Percentiles rank a stretch among this genome's conserved stretches.
phyloP scores from a whole-genome alignment of 768 basidiomycete genomes.

The Jaapia argillacea region DNA sequence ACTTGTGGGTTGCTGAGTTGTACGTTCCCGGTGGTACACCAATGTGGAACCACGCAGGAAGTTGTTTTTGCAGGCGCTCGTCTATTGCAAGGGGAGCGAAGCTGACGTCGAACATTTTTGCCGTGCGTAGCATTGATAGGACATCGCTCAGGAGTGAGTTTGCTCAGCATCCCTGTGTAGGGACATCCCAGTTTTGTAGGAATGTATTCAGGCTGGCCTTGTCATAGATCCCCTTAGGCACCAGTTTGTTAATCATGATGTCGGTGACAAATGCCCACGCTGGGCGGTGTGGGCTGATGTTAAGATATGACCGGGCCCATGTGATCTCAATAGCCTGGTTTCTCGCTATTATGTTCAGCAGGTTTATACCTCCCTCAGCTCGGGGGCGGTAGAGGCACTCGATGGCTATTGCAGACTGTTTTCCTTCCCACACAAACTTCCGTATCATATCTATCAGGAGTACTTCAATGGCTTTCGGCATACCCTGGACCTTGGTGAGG shows the following conservation, averaged over 20 bases:
- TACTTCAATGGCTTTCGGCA: constrained; percentile 13
- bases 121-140: background rate
- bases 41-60: constrained; percentile 10
- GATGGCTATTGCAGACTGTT: background rate
- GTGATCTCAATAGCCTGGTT: constrained; percentile 1
- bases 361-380: constrained; percentile 5
- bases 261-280: background rate
- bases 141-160: background rate
- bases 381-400: background rate
- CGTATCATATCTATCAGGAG: constrained; percentile 8
- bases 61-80: background rate
- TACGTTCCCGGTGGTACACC: background rate
- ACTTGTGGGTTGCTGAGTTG: background rate
- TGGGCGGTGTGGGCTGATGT: background rate
- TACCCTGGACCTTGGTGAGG: constrained; percentile 15
- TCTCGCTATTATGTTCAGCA: constrained; percentile 5
- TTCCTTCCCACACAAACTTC: constrained; percentile 11
- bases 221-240: background rate
- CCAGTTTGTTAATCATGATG: background rate
- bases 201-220: background rate
- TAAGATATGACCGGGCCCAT: background rate
- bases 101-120: background rate
- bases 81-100: background rate
- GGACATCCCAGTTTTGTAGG: background rate
- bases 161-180: background rate